These are phyloP conservation scores for Sarocladium strictum DNA, from an alignment of 2,329 filamentous ascomycete species.

Conservation along the genomic window DNA sequence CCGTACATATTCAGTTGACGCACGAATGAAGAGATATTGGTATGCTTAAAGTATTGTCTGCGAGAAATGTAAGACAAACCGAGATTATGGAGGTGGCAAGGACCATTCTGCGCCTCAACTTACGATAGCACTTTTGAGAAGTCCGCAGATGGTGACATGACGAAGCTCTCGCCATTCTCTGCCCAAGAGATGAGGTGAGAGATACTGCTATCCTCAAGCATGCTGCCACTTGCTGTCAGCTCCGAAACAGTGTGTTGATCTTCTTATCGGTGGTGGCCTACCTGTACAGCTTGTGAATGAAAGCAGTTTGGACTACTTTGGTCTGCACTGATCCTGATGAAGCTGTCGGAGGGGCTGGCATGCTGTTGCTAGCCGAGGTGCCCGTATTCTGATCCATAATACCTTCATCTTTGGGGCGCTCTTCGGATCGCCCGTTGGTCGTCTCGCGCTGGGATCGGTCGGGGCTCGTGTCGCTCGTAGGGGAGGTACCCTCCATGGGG, in stretches of 20 bases:
- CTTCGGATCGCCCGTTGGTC: conserved; percentile 10
- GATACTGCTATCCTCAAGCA: conserved; percentile 91
- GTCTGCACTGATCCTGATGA: conserved; percentile 80
- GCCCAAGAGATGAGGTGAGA: conserved; percentile 98
- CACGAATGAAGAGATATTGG: conserved; percentile 97
- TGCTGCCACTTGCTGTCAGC: conserved; percentile 51
- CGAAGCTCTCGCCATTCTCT: conserved; percentile 87
- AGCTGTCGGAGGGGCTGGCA: conserved; percentile 51
- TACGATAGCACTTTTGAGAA: conserved; percentile 98
- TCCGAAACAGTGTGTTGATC: background rate
- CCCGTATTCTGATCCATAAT: conserved; percentile 30
- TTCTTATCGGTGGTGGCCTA: conserved; percentile 36
- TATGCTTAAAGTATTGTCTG: conserved; percentile 99
- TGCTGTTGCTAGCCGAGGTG: conserved; percentile 19
- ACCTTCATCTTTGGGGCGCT: conserved; percentile 30
- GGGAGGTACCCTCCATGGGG: conserved; percentile 56
- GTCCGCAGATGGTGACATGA: conserved; percentile 95
- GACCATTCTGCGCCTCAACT: conserved; percentile 24
- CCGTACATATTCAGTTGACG: conserved; percentile 99
- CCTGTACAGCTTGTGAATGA: conserved; percentile 99
- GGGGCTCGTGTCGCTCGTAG: conserved; percentile 33
- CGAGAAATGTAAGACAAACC: conserved; percentile 5
- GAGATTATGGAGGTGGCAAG: conserved; percentile 7
- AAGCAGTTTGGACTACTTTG: conserved; percentile 96
- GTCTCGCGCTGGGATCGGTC: background rate